Percentiles rank a stretch among this genome's conserved stretches.
These are phyloP conservation scores for Microdochium paspali DNA, from an alignment of 2,329 filamentous ascomycete genomes.

Conservation along the genomic window DNA sequence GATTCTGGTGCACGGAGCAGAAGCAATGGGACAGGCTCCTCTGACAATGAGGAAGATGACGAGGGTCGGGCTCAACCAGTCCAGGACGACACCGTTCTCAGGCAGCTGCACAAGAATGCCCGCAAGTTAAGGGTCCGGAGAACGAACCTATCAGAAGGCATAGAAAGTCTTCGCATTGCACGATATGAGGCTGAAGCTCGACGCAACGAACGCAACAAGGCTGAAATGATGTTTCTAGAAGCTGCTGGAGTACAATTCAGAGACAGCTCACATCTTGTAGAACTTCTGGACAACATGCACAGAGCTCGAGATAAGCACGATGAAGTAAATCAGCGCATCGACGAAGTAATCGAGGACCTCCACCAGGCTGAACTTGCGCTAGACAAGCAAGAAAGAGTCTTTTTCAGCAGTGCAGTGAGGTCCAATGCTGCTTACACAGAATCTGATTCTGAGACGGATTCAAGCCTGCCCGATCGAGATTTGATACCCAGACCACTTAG, in stretches of 20 bases:
- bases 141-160: slow-evolving; percentile 8
- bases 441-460: slow-evolving; percentile 8
- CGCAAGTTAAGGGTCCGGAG: slow-evolving; percentile 8
- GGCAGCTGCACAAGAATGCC: slow-evolving; percentile 3
- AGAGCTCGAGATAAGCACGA: slow-evolving; percentile 9
- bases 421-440: slow-evolving; percentile 5
- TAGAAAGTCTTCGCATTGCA: slow-evolving; percentile 10
- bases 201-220: slow-evolving; percentile 13
- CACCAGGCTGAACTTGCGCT: slow-evolving; percentile 12
- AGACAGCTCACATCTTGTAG: slow-evolving; percentile 8
- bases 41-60: background rate
- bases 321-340: slow-evolving; percentile 16
- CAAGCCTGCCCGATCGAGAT: slow-evolving; percentile 6
- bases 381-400: slow-evolving; percentile 12
- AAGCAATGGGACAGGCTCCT: background rate
- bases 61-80: background rate
- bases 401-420: slow-evolving; percentile 12
- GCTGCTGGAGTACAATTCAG: slow-evolving; percentile 12
- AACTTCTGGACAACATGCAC: slow-evolving; percentile 14
- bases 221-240: slow-evolving; percentile 14
- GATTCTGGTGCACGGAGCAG: background rate
- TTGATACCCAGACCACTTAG: background rate
- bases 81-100: background rate
- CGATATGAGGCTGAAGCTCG: slow-evolving; percentile 10
- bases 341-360: slow-evolving; percentile 16